Evolutionary conservation across 1,284 basidiomycete species (phyloP).

Genomic region (Malassezia restricta): DNA sequence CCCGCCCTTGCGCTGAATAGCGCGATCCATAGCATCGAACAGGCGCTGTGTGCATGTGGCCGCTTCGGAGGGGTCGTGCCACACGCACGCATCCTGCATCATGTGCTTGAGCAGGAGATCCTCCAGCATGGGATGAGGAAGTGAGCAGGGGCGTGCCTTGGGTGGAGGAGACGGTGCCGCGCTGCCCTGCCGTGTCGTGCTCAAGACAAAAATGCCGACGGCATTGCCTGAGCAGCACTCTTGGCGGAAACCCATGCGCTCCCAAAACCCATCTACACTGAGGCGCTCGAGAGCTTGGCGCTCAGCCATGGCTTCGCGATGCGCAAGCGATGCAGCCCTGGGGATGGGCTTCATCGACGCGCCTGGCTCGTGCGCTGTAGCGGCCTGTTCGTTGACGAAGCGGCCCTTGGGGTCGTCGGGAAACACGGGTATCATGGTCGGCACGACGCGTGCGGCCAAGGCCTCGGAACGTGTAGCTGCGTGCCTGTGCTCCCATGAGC

Average conservation of each 20-base stretch:
- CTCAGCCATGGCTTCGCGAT: slow-evolving; percentile 28
- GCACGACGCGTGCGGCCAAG: slow-evolving; percentile 15
- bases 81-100: slow-evolving; percentile 35
- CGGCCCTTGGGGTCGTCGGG: slow-evolving; percentile 44
- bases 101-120: slow-evolving; percentile 31
- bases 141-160: slow-evolving; percentile 18
- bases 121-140: slow-evolving; percentile 25
- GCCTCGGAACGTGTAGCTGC: background rate
- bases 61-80: slow-evolving; percentile 18
- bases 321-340: slow-evolving; percentile 2
- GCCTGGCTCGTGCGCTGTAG: slow-evolving; percentile 36
- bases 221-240: slow-evolving; percentile 43
- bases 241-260: slow-evolving; percentile 41
- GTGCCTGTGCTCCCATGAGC: background rate
- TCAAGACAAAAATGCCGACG: slow-evolving; percentile 36
- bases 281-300: slow-evolving; percentile 31
- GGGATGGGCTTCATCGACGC: slow-evolving; percentile 7
- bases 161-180: background rate
- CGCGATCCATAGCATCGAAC: slow-evolving; percentile 23
- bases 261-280: slow-evolving; percentile 38
- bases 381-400: slow-evolving; percentile 38
- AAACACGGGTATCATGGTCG: slow-evolving; percentile 42
- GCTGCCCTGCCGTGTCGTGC: slow-evolving; percentile 14
- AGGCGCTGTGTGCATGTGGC: slow-evolving; percentile 22
- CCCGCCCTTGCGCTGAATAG: slow-evolving; percentile 25